Evolutionary conservation across 805 yeast species (phyloP), one percentile per base, ranked within the genome.

Genomic region (Yarrowia sp.): DNA sequence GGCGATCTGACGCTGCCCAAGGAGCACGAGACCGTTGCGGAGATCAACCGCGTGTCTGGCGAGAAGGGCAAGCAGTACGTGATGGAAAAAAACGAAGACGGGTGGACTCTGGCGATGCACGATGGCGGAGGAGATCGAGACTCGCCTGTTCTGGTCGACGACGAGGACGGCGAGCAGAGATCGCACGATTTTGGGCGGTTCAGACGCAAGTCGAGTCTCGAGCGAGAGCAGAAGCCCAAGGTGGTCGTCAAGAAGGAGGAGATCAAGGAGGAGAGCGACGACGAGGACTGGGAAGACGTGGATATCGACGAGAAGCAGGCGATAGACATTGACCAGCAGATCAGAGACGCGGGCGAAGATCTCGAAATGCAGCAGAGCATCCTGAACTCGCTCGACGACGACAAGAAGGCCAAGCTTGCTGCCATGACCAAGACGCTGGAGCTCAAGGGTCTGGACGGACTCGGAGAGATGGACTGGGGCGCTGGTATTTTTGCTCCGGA

Each of bases 21-120:
- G 25, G 76, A 80, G 8, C 16, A 39, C 10, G 46, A 39, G 19
- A 38, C 46, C 2, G 29, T 29, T 3, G 41, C 53, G 4, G 62
- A 38, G 9, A 33, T 44, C 27, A 74, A 82, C 62, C 78, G 97
- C 59, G 83, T 94, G 4, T 91, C 97, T 0, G 89, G 97, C 38
- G 97, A 91, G 67, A 84, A 81, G 65, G 89, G 87, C 65, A 78
- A 84, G 64, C 85, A 85, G 65, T 94, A 94, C 68, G 81, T 86
- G 49, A 78, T 94, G 56, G 81, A 87, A 19, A 82, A 86, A 66
- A 88, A 86, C 38, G 89, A 86, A 10, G 86, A 84, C 66, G 97
- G 97, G 0, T 92, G 94, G 89, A 83, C 91, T 0, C 73, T 92
- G 46, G 83, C 93, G 0, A 74, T 92, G 35, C 67, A 64, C 44